Conservation (phyloP, 192 early-diverging fungal genomes). For the Podila verticillata region DNA sequence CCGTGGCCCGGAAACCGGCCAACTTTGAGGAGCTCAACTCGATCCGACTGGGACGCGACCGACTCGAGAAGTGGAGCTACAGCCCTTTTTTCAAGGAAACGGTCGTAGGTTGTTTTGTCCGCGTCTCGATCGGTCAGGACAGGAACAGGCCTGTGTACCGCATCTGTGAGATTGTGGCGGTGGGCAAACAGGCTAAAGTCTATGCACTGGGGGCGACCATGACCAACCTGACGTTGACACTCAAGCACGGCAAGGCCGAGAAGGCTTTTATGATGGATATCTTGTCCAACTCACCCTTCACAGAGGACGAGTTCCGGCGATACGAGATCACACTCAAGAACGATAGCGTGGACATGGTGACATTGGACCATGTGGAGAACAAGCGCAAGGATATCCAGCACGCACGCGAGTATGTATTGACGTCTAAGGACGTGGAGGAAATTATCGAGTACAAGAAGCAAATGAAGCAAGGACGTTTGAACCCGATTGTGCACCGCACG, state of each 20-base stretch:
- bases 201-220: conserved; percentile 69
- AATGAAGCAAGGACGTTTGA: conserved; percentile 39
- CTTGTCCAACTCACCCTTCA: conserved; percentile 77
- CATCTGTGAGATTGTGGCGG: conserved; percentile 29
- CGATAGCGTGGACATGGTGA: conserved; percentile 59
- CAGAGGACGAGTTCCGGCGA: conserved; percentile 69
- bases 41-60: conserved; percentile 69
- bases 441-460: conserved; percentile 71
- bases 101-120: conserved; percentile 73
- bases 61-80: conserved; percentile 79
- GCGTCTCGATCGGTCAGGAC: conserved; percentile 70
- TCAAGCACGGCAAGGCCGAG: conserved; percentile 76
- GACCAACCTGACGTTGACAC: conserved; percentile 72
- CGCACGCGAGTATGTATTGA: conserved; percentile 69
- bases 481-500: conserved; percentile 34
- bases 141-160: conserved; percentile 69
- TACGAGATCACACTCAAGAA: conserved; percentile 61
- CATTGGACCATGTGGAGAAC: conserved; percentile 58
- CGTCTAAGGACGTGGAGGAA: conserved; percentile 66
- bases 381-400: conserved; percentile 65
- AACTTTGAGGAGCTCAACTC: conserved; percentile 70
- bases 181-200: conserved; percentile 54
- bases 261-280: conserved; percentile 79
- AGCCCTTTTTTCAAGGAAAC: conserved; percentile 75
- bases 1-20: conserved; percentile 53